Base-by-base conservation (phyloP, 192 early-diverging fungal species). In the Coemansia guatemalensis region DNA sequence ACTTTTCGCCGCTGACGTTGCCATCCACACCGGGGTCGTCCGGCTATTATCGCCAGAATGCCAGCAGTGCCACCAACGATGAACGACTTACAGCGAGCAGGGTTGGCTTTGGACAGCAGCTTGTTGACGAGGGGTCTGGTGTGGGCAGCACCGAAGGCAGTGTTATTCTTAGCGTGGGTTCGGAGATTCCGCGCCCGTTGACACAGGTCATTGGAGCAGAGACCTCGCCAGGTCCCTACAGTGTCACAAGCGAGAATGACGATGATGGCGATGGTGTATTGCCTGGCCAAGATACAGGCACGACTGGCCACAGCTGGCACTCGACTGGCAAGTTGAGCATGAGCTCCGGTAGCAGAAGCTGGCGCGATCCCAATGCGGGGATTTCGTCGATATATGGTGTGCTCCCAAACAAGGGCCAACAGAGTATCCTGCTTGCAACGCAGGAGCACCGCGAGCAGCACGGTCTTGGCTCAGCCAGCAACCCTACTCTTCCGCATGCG, bases 1-100 rank as follows among this genome's bases (percentile, higher is more conserved):
- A 74, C 54, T 71, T 80, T 65, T 80, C 77, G 26, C 78, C 78
- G 44, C 48, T 80, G 30, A 80, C 78, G 5, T 39, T 80, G n/a
- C 62, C 78, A 14, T 80, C 78, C 41, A 68, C 78, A 18, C 78
- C 72, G 4, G 78, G 78, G 3, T 80, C 72, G 9, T 67, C 58
- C 33, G 57, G 21, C 7, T 65, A 52, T 35, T 64, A 60, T 56
- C 35, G 41, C 14, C 52, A 44, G 39, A 55, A 64, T 55, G 39
- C 62, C 17, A 47, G 62, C 53, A 64, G 53, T 6, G 53, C 62
- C 3, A 26, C 14, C 24, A 26, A 53, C 56, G 50, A 59, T 52
- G 21, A 26, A 22, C 50, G 22, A 52, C 6, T 20, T 20, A n/a
- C 53, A 9, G 4, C 47, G 22, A 18, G 50, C 60, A 24, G 60